Percentiles rank a stretch among this genome's conserved stretches.
Conservation (phyloP, 2,329 filamentous ascomycete species). For the Xylariaceae sp. region DNA sequence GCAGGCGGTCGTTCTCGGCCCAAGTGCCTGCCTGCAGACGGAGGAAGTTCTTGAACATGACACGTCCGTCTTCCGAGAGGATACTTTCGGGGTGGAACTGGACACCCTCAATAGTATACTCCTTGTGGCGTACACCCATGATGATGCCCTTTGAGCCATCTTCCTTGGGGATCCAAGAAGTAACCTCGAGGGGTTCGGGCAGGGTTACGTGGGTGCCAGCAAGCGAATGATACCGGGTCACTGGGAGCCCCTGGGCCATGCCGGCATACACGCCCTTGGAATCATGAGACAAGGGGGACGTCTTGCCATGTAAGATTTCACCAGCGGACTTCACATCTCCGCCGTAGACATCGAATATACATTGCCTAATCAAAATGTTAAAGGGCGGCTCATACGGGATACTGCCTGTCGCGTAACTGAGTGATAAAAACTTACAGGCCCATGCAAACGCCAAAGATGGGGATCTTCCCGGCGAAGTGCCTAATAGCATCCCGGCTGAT, state of each 20-base stretch:
- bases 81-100: constrained; percentile 99
- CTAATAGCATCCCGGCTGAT: constrained; percentile 88
- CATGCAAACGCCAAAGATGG: constrained; percentile 97
- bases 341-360: constrained; percentile 90
- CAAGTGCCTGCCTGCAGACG: constrained; percentile 85
- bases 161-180: constrained; percentile 76
- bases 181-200: constrained; percentile 79
- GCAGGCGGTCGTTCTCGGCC: constrained; percentile 66
- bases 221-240: constrained; percentile 94
- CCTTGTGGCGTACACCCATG: constrained; percentile 93
- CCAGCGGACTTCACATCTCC: constrained; percentile 88
- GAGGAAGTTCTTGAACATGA: constrained; percentile 91
- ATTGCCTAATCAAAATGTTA: constrained; percentile 56
- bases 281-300: constrained; percentile 84
- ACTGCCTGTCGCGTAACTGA: neutral
- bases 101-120: constrained; percentile 86
- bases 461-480: constrained; percentile 90
- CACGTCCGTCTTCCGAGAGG: constrained; percentile 77
- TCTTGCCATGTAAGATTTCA: constrained; percentile 96
- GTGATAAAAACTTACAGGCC: constrained; percentile 63
- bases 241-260: constrained; percentile 73
- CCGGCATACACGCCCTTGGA: constrained; percentile 83
- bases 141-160: constrained; percentile 81
- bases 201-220: constrained; percentile 86
- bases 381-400: constrained; percentile 1